Evolutionary conservation across 2,329 filamentous ascomycete species (phyloP).

Genomic region (Beauveria sp.): DNA sequence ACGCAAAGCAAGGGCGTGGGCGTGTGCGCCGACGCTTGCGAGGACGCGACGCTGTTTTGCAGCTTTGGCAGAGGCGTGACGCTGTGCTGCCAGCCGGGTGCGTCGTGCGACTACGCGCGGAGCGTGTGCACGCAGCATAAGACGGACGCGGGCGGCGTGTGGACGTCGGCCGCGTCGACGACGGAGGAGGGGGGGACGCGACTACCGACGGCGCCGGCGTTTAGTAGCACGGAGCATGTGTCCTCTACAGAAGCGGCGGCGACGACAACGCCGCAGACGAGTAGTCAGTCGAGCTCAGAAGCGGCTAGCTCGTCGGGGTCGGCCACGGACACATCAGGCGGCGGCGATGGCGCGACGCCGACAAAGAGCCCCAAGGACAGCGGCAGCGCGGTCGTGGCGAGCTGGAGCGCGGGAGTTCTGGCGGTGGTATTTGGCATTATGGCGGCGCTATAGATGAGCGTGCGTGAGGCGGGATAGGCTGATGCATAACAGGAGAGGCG

Average conservation of each 20-base stretch:
- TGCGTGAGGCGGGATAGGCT: neutral
- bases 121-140: conserved; percentile 5
- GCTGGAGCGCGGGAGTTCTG: conserved; percentile 4
- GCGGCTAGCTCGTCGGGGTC: neutral
- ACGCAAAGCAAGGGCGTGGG: conserved; percentile 4
- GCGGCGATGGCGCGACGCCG: neutral
- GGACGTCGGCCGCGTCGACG: neutral
- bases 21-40: conserved; percentile 3
- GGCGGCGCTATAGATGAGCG: neutral
- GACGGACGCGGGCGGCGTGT: neutral
- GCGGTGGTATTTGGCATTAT: conserved; percentile 6
- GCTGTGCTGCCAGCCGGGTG: conserved; percentile 6
- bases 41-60: neutral
- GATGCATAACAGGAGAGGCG: neutral
- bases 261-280: neutral
- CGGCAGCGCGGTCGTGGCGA: neutral
- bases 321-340: neutral
- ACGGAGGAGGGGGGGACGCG: neutral
- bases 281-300: neutral
- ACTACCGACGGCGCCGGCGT: conserved; percentile 1
- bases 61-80: neutral
- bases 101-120: conserved; percentile 5
- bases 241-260: neutral
- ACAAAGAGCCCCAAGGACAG: conserved; percentile 4
- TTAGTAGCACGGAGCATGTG: neutral